phyloP scores from a whole-genome alignment of 1,139 yeast species.

The Nakaseomyces bracarensis region DNA sequence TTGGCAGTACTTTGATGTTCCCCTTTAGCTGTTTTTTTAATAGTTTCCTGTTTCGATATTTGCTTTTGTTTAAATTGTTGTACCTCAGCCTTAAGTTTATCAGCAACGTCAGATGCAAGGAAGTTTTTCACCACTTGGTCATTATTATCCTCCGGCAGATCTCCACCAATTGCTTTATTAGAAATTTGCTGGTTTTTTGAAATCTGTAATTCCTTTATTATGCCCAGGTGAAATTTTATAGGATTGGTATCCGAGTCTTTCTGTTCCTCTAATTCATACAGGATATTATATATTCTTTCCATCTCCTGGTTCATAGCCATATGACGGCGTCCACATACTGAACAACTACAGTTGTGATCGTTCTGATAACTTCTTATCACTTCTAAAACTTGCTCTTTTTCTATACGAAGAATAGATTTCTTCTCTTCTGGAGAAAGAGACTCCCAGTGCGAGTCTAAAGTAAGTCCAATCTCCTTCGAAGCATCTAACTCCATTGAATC shows the following conservation, averaged over 20 bases:
- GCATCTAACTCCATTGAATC: slow-evolving; percentile 38
- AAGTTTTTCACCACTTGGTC: slow-evolving; percentile 24
- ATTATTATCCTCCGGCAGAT: slow-evolving; percentile 14
- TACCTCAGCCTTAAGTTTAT: slow-evolving; percentile 28
- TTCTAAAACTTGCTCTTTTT: slow-evolving; percentile 60
- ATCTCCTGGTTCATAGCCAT: slow-evolving; percentile 71
- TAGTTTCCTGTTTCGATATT: slow-evolving; percentile 19
- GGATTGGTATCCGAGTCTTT: slow-evolving; percentile 30
- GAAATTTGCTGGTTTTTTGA: slow-evolving; percentile 13
- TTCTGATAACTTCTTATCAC: slow-evolving; percentile 52
- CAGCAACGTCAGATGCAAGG: slow-evolving; percentile 23
- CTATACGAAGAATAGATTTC: slow-evolving; percentile 54
- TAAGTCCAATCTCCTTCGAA: slow-evolving; percentile 17
- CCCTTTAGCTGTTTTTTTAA: slow-evolving; percentile 1
- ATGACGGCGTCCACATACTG: slow-evolving; percentile 72
- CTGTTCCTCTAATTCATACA: slow-evolving; percentile 28
- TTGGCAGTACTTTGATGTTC: background rate
- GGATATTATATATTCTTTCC: slow-evolving; percentile 60
- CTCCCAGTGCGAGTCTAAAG: slow-evolving; percentile 50
- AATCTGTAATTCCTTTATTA: slow-evolving; percentile 30
- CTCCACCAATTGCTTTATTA: background rate
- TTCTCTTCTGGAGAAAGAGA: slow-evolving; percentile 54
- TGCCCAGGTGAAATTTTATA: slow-evolving; percentile 30
- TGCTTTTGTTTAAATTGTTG: slow-evolving; percentile 27
- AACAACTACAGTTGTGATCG: slow-evolving; percentile 55